Evolutionary conservation across 768 basidiomycete genomes (phyloP), one percentile per base, ranked within the genome.

Genomic region (Daedaleopsis nitida): DNA sequence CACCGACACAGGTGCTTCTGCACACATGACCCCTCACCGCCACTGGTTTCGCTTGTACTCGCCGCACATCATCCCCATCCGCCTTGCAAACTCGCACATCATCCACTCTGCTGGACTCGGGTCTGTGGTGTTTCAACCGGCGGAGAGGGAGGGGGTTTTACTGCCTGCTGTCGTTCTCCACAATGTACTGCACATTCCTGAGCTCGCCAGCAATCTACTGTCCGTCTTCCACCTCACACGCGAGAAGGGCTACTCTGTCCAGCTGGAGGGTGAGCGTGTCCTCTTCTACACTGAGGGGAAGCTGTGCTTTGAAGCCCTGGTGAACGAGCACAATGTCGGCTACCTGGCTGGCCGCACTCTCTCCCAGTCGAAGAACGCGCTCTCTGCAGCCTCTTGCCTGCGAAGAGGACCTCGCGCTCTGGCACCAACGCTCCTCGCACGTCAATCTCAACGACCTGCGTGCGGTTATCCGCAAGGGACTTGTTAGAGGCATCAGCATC

Each of bases 371-470:
- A 57, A 53, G 27, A 34, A 17, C 48, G 55, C 44, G 35, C 34
- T 34, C 32, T 57, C 56, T 49, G 58, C 54, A 14, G 58, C 61
- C 14, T 62, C 49, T 32, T 4, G 75, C 72, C 8, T 54, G 68
- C 32, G 64, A 69, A 32, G 53, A 73, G 16, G 69, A 69, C 54
- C 58, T 68, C 9, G 32, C 14, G 8, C 61, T 72, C 7, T 73
- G 73, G 72, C 76, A 32, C 27, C 27, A 32, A 32, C 27, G 7
- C 27, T 68, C 67, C 39, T 70, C 61, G 5, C 76, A 77, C 60
- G 58, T 66, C 38, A 72, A 72, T 58, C 50, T 58, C 60, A 64
- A 57, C 24, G 67, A 61, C 37, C 44, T 74, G 23, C 52, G 62
- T 13, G 14, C 50, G 9, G 47, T 69, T 14, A 35, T 56, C 48